Evolutionary conservation across 306 rosid genomes (phyloP), one percentile per base, ranked within the genome.

Genomic region (Malus sieversii): DNA sequence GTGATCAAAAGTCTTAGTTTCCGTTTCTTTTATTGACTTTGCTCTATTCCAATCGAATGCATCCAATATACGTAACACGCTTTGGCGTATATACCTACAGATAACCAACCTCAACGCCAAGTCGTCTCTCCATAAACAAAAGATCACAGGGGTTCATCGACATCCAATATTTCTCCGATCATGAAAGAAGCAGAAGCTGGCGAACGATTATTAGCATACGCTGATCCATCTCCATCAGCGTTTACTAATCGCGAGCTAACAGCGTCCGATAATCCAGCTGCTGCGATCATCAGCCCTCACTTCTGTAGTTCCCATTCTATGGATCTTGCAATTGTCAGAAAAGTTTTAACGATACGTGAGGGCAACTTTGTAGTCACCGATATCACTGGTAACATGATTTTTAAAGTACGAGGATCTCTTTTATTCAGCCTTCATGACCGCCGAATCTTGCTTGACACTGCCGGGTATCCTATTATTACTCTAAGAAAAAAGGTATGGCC

Each of bases 301-400:
- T 90, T 53, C 30, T 84, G 90, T 59, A 75, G 80, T 8, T 83
- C 86, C 4, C 69, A 86, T 27, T 81, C 82, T 0, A 70, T 83
- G 3, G 87, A 84, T 69, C 83, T 90, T 12, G 70, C 84, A 0
- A 46, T 90, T 3, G 87, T 84, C 14, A 76, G 74, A 62, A 84
- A 90, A 64, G 85, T 82, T 8, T 13, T 79, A 62, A 58, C 81
- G 29, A 5, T 87, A 8, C n/a, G 75, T 2, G 83, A 77, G 10
- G 87, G 81, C 4, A 81, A 73, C 81, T 88, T 86, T 40, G 72
- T 30, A 3, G 87, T 88, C 66, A 83, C 85, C 1, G 96, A 88
- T 48, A n/a, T 80, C 1, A 85, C 85, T 57, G 87, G 86, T 44
- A 86, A 77, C 81, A 40, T 81, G 20, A 58, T 86, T 61, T 85